A percentile compares a stretch with the other conserved stretches of the same genome.
Conservation (phyloP, 495 filamentous ascomycete species). For the Rhypophila decipiens region DNA sequence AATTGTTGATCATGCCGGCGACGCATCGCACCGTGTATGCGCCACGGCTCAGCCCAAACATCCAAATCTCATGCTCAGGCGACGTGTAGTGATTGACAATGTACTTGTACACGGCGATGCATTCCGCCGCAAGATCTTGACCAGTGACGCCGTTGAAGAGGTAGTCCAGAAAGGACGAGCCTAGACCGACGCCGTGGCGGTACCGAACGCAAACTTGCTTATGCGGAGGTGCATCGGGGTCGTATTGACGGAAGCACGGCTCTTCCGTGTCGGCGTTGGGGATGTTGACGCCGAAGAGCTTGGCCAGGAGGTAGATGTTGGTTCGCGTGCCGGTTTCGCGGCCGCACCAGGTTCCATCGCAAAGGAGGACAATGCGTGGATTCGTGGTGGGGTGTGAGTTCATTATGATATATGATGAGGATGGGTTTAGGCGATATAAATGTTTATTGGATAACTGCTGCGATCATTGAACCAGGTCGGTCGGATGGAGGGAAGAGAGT, state of each 20-base stretch:
- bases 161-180: neutral
- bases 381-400: neutral
- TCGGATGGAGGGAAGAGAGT: too few relatives aligned
- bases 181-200: neutral
- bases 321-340: neutral
- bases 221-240: too few relatives aligned
- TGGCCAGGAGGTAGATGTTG: neutral
- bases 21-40: neutral
- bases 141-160: conserved; percentile 1
- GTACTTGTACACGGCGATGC: neutral
- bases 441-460: too few relatives aligned
- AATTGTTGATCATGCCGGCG: neutral
- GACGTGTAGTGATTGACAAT: neutral
- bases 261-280: too few relatives aligned
- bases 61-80: neutral
- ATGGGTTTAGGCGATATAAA: too few relatives aligned
- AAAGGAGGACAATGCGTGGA: neutral
- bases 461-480: too few relatives aligned
- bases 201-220: neutral
- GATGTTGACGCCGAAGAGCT: neutral
- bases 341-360: conserved; percentile 1
- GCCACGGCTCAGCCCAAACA: neutral
- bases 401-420: too few relatives aligned
- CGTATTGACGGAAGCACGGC: too few relatives aligned
- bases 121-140: neutral